Conservation (phyloP, 352 stramenopile species). For the Globisporangium cystogenes region DNA sequence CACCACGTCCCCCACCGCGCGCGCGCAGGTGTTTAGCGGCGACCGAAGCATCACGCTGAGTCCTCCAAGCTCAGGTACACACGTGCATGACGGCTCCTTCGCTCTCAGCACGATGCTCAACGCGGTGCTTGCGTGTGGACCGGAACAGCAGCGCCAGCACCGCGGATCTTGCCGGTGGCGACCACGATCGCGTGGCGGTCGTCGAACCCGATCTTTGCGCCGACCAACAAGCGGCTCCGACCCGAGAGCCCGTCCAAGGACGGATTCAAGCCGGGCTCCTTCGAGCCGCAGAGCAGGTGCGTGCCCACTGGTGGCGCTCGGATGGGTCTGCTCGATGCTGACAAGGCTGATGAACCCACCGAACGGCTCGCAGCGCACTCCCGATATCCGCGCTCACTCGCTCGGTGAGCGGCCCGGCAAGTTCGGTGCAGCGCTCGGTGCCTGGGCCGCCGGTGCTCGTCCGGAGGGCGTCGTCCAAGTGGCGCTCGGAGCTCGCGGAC, state of each 20-base stretch:
- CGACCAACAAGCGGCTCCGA: conserved; percentile 10
- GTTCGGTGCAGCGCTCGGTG: not conserved
- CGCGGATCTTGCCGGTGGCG: conserved; percentile 11
- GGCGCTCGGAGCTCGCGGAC: conserved; percentile 50
- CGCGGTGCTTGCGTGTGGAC: not conserved
- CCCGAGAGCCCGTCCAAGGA: conserved; percentile 1
- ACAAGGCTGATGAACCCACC: not conserved
- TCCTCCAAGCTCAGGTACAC: conserved; percentile 9
- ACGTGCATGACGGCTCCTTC: not conserved
- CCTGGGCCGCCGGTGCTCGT: conserved; percentile 26
- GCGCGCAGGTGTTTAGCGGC: conserved; percentile 25
- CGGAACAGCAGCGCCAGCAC: conserved; percentile 6
- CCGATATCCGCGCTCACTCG: conserved; percentile 4
- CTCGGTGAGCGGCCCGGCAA: conserved; percentile 5
- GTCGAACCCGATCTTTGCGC: conserved; percentile 12
- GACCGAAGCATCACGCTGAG: conserved; percentile 15
- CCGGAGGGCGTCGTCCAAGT: conserved; percentile 38
- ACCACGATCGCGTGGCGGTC: conserved; percentile 17
- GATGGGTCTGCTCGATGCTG: not conserved
- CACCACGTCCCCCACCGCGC: conserved; percentile 29
- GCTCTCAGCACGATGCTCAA: not conserved
- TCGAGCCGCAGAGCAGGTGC: conserved; percentile 8
- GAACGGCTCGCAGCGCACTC: conserved; percentile 2
- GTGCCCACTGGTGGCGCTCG: not conserved
- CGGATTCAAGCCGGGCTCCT: conserved; percentile 2